Evolutionary conservation across 768 basidiomycete species (phyloP), one percentile per base, ranked within the genome.

Genomic region (Boletus huronensis): DNA sequence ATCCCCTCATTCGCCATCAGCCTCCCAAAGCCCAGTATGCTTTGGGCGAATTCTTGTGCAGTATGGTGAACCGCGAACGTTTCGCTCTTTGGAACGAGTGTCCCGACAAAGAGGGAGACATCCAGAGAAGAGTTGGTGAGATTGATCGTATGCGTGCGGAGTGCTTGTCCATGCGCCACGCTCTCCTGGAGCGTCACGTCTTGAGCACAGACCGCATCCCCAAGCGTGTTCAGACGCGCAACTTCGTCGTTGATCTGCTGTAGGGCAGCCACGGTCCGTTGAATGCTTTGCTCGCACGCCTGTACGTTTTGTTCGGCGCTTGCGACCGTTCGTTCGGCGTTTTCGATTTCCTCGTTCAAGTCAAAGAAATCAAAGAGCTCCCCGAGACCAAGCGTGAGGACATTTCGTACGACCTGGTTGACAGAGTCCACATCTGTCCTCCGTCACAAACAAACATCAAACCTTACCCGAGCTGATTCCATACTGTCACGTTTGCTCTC

Each of bases 281-380:
- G 58, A 16, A 61, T 43, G 36, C 54, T 61, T 23, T 61, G 32
- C 25, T 52, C 26, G 28, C 59, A 57, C 0, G 17, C 21, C 7
- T 17, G 31, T 28, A n/a, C 44, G 25, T 53, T 57, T n/a, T n/a
- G 29, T 41, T 41, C 23, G 3, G 59, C 59, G 11, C 36, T 50
- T 3, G 54, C 29, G 35, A 61, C n/a, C 16, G 32, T 57, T 31
- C 59, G 49, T 26, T 50, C 48, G 2, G 59, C 48, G 1, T 13
- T 16, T 10, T 50, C 51, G 9, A 61, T 57, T 14, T 61, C 60
- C 39, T 57, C 51, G 29, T 61, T 61, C 41, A 61, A 17, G 45
- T 61, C 54, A 21, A 61, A 61, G 48, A 57, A 23, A 28, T 61
- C 60, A 10, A 61, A 61, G 19, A 38, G 41, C 16, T 61, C 59